Evolutionary conservation across 164 flowering plant genomes (phyloP).

Genomic region (Vitis vinifera): ASM3070453v1 NC_081812.1:8322001-8322500

Average conservation of each 20-base stretch:
- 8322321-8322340: too few relatives aligned
- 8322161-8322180: slow-evolving; percentile 42
- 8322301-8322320: slow-evolving; percentile 25
- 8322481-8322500: too few relatives aligned
- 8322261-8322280: slow-evolving; percentile 39
- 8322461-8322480: too few relatives aligned
- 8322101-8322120: slow-evolving; percentile 23
- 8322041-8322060: slow-evolving; percentile 7
- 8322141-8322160: slow-evolving; percentile 25
- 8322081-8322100: slow-evolving; percentile 13
- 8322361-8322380: too few relatives aligned
- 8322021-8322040: slow-evolving; percentile 6
- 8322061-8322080: slow-evolving; percentile 14
- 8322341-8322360: too few relatives aligned
- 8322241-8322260: slow-evolving; percentile 32
- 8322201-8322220: slow-evolving; percentile 80
- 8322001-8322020: slow-evolving; percentile 5
- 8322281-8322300: slow-evolving; percentile 32
- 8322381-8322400: too few relatives aligned
- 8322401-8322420: too few relatives aligned
- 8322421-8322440: too few relatives aligned
- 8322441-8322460: too few relatives aligned
- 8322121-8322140: slow-evolving; percentile 32
- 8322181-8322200: slow-evolving; percentile 52
- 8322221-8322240: slow-evolving; percentile 66